Conservation (phyloP, 768 basidiomycete species). For the Naganishia antarctica region DNA sequence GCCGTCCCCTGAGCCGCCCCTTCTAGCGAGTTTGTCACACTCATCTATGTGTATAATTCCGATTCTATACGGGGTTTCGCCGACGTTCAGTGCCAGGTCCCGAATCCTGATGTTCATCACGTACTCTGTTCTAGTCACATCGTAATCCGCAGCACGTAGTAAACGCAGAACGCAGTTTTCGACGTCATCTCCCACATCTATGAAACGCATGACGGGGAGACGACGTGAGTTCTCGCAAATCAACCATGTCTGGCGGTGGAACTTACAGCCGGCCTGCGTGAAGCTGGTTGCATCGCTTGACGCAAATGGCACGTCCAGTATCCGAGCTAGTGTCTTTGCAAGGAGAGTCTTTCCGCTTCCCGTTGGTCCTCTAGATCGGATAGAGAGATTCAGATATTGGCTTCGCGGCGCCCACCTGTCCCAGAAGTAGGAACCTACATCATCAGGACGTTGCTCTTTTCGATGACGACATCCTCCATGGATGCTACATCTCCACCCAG, state of each 20-base stretch:
- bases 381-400: no score
- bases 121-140: constrained; percentile 77
- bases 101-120: background rate
- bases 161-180: constrained; percentile 84
- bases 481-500: background rate
- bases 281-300: constrained; percentile 78
- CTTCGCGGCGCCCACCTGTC: no score
- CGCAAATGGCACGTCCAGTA: constrained; percentile 90
- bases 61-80: constrained; percentile 58
- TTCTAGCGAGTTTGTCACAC: constrained; percentile 77
- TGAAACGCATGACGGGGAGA: no score
- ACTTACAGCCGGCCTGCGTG: constrained; percentile 59
- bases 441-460: constrained; percentile 93
- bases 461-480: constrained; percentile 53
- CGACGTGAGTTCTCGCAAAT: no score
- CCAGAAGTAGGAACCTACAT: constrained; percentile 59
- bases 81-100: background rate
- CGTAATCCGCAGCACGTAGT: constrained; percentile 83
- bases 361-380: constrained; percentile 40
- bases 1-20: constrained; percentile 53
- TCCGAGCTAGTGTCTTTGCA: constrained; percentile 81
- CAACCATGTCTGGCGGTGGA: constrained; percentile 16
- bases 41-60: constrained; percentile 97
- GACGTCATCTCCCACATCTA: constrained; percentile 87
- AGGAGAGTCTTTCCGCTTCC: constrained; percentile 77